These are phyloP conservation scores for Alloteropsis angusta DNA, from an alignment of 202 grass and related monocot genomes.

Conservation along the genomic window DNA sequence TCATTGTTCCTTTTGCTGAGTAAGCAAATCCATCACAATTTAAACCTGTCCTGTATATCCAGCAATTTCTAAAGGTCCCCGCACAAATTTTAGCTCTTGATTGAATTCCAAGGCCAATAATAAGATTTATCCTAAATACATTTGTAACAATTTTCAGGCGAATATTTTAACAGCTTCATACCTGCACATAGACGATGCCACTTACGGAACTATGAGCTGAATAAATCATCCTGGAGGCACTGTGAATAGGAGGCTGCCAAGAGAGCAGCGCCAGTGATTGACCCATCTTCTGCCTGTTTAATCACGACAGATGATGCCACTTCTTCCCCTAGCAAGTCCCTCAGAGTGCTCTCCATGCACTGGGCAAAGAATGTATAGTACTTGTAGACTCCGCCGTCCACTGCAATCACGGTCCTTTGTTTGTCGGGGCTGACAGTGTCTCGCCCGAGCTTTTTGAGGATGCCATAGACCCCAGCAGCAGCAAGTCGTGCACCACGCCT, in stretches of 20 bases:
- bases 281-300: conserved; percentile 44
- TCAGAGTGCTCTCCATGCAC: conserved; percentile 51
- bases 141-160: neutral
- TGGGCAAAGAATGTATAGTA: conserved; percentile 51
- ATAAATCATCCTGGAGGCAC: neutral
- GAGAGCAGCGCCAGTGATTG: conserved; percentile 52
- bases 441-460: conserved; percentile 51
- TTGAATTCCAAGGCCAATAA: neutral
- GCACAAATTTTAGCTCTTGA: neutral
- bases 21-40: neutral
- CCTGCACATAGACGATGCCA: no score
- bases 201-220: neutral
- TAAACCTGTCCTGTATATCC: neutral
- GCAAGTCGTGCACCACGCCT: conserved; percentile 43
- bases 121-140: neutral
- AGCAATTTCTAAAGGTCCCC: neutral
- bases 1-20: neutral
- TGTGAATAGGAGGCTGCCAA: conserved; percentile 55
- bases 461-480: conserved; percentile 54
- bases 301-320: conserved; percentile 35
- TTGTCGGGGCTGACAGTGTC: neutral
- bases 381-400: conserved; percentile 64
- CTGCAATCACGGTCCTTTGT: conserved; percentile 45
- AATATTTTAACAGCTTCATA: neutral
- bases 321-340: conserved; percentile 46